Conservation (phyloP, 2,329 filamentous ascomycete species). For the Sporothrix variecibatus region DNA sequence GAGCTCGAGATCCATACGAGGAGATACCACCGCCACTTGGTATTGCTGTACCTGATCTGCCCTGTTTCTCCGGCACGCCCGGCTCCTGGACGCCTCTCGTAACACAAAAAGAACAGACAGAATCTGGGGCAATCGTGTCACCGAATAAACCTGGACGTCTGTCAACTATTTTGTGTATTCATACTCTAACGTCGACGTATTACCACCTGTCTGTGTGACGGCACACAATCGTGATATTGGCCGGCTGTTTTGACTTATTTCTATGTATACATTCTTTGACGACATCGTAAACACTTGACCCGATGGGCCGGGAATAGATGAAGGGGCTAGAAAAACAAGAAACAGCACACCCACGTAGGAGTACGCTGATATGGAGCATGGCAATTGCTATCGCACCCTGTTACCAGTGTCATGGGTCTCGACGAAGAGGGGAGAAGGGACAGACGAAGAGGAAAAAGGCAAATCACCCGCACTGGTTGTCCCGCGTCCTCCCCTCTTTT, state of each 20-base stretch:
- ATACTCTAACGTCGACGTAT: not conserved
- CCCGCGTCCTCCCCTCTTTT: not conserved
- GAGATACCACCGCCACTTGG: not conserved
- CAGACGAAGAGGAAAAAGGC: not conserved
- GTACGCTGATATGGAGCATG: not conserved
- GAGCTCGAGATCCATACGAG: not conserved
- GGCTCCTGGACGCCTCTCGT: too few species aligned
- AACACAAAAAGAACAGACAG: too few species aligned
- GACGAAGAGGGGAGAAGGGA: not conserved
- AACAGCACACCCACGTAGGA: not conserved
- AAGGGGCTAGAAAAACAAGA: not conserved
- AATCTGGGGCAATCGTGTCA: not conserved
- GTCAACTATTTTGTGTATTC: too few species aligned
- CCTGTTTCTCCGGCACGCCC: too few species aligned
- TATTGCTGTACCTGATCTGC: too few species aligned
- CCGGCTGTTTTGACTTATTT: not conserved
- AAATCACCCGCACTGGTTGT: not conserved
- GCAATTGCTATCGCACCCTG: not conserved
- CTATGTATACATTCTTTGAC: not conserved
- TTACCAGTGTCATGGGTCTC: not conserved
- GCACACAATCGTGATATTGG: too few species aligned
- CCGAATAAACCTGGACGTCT: not conserved
- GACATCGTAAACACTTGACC: not conserved
- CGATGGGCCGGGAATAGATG: not conserved
- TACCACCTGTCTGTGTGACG: not conserved